Evolutionary conservation across 768 basidiomycete species (phyloP).

Genomic region (Boletus coccyginus): DNA sequence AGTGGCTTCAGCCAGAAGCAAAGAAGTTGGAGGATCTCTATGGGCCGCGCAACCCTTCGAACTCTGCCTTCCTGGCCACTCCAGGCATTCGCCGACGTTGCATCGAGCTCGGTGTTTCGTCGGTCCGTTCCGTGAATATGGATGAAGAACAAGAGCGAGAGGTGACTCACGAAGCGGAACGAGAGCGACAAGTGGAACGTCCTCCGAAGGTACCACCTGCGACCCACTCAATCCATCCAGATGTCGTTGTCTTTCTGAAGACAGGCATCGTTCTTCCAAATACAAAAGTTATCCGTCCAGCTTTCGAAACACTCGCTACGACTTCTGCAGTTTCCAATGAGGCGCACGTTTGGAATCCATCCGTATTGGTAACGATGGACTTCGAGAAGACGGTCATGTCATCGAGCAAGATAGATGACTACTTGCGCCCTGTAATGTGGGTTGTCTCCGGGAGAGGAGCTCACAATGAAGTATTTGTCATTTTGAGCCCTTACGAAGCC

Average conservation of each 20-base stretch:
- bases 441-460: slow-evolving; percentile 14
- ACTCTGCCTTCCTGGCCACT: background rate
- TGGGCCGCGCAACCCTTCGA: background rate
- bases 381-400: slow-evolving; percentile 14
- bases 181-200: slow-evolving; percentile 38
- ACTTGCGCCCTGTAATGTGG: slow-evolving; percentile 32
- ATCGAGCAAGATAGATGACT: slow-evolving; percentile 7
- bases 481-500: slow-evolving; percentile 43
- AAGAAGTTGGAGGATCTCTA: slow-evolving; percentile 38
- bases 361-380: slow-evolving; percentile 15
- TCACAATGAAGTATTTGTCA: slow-evolving; percentile 26
- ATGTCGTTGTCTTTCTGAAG: slow-evolving; percentile 26
- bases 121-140: slow-evolving; percentile 21
- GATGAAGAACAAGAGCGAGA: slow-evolving; percentile 54
- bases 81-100: slow-evolving; percentile 17
- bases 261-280: slow-evolving; percentile 25
- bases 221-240: slow-evolving; percentile 19
- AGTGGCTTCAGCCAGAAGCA: slow-evolving; percentile 43
- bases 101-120: slow-evolving; percentile 13
- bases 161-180: slow-evolving; percentile 42
- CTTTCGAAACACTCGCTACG: slow-evolving; percentile 6
- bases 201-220: slow-evolving; percentile 27
- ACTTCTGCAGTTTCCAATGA: slow-evolving; percentile 17
- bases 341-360: slow-evolving; percentile 18
- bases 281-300: slow-evolving; percentile 22